These are phyloP conservation scores for Coniferiporia sulphurascens DNA, from an alignment of 1,284 basidiomycete genomes.

Conservation along the genomic window DNA sequence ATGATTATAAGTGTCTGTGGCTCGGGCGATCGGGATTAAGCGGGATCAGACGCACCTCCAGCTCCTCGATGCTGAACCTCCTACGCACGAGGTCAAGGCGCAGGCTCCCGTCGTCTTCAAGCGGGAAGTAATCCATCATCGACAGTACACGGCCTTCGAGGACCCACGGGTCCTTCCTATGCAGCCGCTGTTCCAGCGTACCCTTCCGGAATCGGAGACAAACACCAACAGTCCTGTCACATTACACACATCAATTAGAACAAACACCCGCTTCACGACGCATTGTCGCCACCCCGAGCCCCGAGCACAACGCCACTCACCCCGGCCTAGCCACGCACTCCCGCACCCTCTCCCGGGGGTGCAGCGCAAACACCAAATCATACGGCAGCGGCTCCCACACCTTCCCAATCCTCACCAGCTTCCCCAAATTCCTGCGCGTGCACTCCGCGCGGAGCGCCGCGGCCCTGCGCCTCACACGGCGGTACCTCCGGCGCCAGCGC, in stretches of 20 bases:
- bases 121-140: conserved; percentile 1
- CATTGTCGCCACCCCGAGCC: too few relatives aligned
- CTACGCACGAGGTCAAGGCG: conserved; percentile 7
- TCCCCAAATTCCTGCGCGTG: conserved; percentile 1
- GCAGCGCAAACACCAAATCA: not conserved
- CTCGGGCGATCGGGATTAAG: too few relatives aligned
- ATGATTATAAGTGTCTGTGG: not conserved
- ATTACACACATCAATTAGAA: too few relatives aligned
- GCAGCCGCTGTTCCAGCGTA: not conserved
- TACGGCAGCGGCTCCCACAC: conserved; percentile 10
- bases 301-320: too few relatives aligned
- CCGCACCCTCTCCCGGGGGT: too few relatives aligned
- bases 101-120: conserved; percentile 12
- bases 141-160: not conserved
- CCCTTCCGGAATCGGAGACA: conserved; percentile 6
- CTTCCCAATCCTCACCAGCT: not conserved
- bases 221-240: not conserved
- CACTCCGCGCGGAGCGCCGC: not conserved
- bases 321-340: too few relatives aligned
- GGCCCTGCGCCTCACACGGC: not conserved
- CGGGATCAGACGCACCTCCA: too few relatives aligned
- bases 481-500: not conserved
- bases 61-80: conserved; percentile 12
- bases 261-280: too few relatives aligned
- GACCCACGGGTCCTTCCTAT: not conserved